phyloP scores from a whole-genome alignment of 2,329 filamentous ascomycete species.

The Aspergillus transmontanensis region DNA sequence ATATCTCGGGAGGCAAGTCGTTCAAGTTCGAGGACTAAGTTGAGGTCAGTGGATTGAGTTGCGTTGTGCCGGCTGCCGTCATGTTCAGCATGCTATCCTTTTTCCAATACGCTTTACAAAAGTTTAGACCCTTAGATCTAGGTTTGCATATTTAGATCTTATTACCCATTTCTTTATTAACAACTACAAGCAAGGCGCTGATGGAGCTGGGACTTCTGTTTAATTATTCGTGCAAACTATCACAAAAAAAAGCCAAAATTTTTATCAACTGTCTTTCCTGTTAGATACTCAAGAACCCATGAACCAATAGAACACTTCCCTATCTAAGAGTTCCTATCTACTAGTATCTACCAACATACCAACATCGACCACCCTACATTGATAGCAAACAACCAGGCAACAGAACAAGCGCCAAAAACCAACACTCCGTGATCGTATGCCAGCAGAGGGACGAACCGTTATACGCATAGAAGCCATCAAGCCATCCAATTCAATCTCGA shows the following conservation, averaged over 20 bases:
- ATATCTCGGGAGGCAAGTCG: slow-evolving; percentile 77
- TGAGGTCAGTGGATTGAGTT: not conserved
- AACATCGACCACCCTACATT: not conserved
- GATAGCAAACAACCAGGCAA: not conserved
- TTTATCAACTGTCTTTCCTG: not conserved
- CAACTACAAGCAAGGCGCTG: slow-evolving; percentile 32
- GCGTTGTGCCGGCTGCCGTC: not conserved
- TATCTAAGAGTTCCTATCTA: not conserved
- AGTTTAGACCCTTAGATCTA: slow-evolving; percentile 19
- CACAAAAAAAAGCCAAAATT: not conserved
- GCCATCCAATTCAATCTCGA: slow-evolving; percentile 8
- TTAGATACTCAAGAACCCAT: not conserved
- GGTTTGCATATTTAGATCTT: slow-evolving; percentile 19
- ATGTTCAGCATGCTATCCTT: not conserved
- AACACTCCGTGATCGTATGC: not conserved
- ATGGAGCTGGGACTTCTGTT: slow-evolving; percentile 26
- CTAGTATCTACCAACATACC: not conserved
- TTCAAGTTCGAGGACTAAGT: slow-evolving; percentile 90
- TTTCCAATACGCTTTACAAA: slow-evolving; percentile 17
- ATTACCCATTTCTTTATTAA: slow-evolving; percentile 14
- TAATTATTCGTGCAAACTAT: slow-evolving; percentile 2
- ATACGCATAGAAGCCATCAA: not conserved
- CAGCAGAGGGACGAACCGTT: not conserved
- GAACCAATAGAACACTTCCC: not conserved
- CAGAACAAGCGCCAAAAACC: not conserved